Base-by-base conservation (phyloP, 139 green algal genomes). In the Volvox africanus region DNA sequence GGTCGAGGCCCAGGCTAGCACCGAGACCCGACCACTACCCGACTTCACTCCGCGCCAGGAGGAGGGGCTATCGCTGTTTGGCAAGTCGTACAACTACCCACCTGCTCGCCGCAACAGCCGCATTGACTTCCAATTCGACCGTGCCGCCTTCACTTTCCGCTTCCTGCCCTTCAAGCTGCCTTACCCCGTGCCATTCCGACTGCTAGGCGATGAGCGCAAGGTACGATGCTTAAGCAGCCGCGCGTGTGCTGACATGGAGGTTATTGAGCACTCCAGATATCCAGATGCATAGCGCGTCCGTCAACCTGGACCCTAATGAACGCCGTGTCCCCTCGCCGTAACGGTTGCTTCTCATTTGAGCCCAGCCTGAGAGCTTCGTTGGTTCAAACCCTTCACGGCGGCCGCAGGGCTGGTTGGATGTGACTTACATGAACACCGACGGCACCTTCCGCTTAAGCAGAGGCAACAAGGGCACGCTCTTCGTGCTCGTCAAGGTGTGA, bases 171-270 rank as follows among this genome's bases (percentile, higher is more conserved):
- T 99, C 93, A 96, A 95, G 55, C 93, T 99, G 1, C 98, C 98
- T 12, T 99, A 99, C 93, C 98, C 98, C 13, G 98, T 99, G 67
- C 98, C 98, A 14, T 99, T 99, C 93, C 92, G 94, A 33, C 91
- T 99, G 19, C 94, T 99, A 61, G 97, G 97, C 0, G 97, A 99
- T 91, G 98, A 99, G 90, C 94, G 93, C 55, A 99, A 99, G 95
- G 97, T 97, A 65, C 9, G 71, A 55, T 55, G 44, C 44, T 55
- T 55, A 9, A 55, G 44, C 44, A 55, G 44, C 44, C 44, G 44
- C 44, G 44, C 44, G 44, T 9, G 44, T 55, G 44, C n/a, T 55
- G 44, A 14, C 44, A 55, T 55, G 44, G 44, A 55, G 44, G 44
- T 9, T 14, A 9, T 55, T 9, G 9, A 55, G 44, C 44, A 5